Evolutionary conservation across 352 stramenopile species (phyloP).

Genomic region (Lagenidium sp.): DNA sequence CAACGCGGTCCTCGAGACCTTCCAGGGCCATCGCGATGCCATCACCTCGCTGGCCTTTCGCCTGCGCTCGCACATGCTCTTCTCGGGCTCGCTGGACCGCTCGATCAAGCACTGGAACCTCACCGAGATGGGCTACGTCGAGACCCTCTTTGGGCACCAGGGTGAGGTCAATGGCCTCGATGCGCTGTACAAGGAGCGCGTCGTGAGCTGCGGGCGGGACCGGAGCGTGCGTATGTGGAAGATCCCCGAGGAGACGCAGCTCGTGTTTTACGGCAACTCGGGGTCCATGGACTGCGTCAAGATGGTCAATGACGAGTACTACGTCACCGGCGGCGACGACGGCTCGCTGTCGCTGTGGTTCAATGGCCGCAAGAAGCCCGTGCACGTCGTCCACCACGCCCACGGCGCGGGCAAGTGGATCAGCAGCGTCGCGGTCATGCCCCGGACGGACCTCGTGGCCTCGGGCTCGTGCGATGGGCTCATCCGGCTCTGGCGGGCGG

Average conservation of each 20-base stretch:
- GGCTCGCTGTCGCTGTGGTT: conserved; percentile 90
- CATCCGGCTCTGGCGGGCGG: conserved; percentile 88
- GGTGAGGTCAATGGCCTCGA: conserved; percentile 87
- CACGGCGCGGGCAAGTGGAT: conserved; percentile 89
- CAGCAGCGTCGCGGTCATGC: conserved; percentile 82
- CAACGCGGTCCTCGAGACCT: conserved; percentile 77
- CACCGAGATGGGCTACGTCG: conserved; percentile 93
- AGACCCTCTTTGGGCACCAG: conserved; percentile 93
- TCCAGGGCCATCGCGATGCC: conserved; percentile 85
- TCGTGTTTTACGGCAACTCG: conserved; percentile 90
- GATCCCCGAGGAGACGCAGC: conserved; percentile 91
- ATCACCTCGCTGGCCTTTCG: conserved; percentile 86
- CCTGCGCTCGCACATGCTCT: conserved; percentile 84
- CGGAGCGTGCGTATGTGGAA: conserved; percentile 93
- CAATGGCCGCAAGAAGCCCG: conserved; percentile 91
- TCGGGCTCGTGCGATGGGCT: conserved; percentile 88
- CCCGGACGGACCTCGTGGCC: conserved; percentile 86
- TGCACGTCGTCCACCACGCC: conserved; percentile 69
- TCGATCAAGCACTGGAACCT: conserved; percentile 95
- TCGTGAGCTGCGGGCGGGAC: conserved; percentile 88
- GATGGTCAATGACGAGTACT: conserved; percentile 91
- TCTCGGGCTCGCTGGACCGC: conserved; percentile 88
- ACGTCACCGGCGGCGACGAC: conserved; percentile 88
- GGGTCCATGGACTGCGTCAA: conserved; percentile 89
- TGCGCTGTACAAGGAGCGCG: conserved; percentile 83